Evolutionary conservation across 2,329 filamentous ascomycete species (phyloP), one percentile per base, ranked within the genome.

Genomic region (Botryotinia calthae): DNA sequence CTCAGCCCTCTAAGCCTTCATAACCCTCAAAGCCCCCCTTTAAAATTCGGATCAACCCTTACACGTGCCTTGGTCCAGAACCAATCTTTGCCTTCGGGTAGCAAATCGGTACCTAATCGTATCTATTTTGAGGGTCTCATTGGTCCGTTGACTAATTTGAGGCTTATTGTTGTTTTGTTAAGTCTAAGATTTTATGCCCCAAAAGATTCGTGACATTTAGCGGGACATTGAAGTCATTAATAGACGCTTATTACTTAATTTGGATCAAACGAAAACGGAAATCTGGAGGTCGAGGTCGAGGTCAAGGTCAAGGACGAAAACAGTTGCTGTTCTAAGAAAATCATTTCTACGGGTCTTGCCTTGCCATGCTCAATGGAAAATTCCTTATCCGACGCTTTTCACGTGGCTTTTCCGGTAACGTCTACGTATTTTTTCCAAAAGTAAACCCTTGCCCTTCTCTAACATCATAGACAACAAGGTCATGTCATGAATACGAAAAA

Each of bases 241-340:
- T 40, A 40, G 48, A 67, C 40, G 34, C 18, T 40, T 40, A n/a
- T 62, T 62, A 40, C 59, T 42, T 54, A 22, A 54, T 34, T 44
- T 70, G 20, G 40, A n/a, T 34, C 31, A 61, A 46, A 70, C 44
- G 54, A 66, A 71, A 71, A 71, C 69, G 66, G 37, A 65, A 48
- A 34, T 22, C 18, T 67, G 44, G 22, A 46, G 31, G 48, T n/a
- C 48, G 25, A n/a, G 48, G 48, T 37, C 37, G 22, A 46, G 31
- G 48, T n/a, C 48, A 12, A n/a, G 48, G 48, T 37, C 37, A 46
- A 71, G 46, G n/a, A 71, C 59, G 70, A 58, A 66, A 71, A 66
- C 70, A 71, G 48, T 65, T 37, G 51, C 67, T 37, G 54, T 70
- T 62, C 40, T 62, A 46, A 31, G 67, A 42, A 20, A 14, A 16